A percentile compares a stretch with the other conserved stretches of the same genome.
Evolutionary conservation across 129 eudicot species (phyloP).

Genomic region (Kitagawia praeruptora): DNA sequence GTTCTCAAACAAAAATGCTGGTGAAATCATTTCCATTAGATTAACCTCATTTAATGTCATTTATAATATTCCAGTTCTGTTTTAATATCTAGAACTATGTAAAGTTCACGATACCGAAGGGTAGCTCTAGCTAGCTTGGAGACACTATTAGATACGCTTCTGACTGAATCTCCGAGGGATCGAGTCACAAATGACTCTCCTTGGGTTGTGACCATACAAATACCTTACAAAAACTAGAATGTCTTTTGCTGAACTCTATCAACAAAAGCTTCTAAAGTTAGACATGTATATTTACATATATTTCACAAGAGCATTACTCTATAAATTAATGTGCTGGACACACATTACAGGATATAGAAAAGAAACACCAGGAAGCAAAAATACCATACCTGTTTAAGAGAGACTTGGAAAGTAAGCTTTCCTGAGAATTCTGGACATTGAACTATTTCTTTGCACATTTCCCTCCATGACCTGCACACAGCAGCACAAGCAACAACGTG

Average conservation of each 20-base stretch:
- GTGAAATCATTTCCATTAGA: background rate
- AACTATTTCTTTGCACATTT: conserved; percentile 86
- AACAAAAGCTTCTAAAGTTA: background rate
- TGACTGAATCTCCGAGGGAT: background rate
- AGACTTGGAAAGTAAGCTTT: conserved; percentile 78
- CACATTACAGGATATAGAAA: conserved; percentile 6
- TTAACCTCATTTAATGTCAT: background rate
- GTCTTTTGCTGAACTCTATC: conserved; percentile 2
- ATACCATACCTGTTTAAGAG: conserved; percentile 69
- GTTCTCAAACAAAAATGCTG: background rate
- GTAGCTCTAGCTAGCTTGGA: background rate
- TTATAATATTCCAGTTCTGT: background rate
- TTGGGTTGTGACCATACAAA: background rate
- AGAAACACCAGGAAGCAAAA: conserved; percentile 1
- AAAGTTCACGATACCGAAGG: background rate
- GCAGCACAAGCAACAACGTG: conserved; percentile 90
- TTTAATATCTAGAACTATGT: background rate
- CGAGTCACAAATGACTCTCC: background rate
- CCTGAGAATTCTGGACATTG: conserved; percentile 56
- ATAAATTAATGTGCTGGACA: background rate
- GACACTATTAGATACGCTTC: background rate
- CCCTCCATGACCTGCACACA: conserved; percentile 90
- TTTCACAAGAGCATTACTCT: background rate
- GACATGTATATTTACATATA: background rate
- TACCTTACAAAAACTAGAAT: background rate